Evolutionary conservation across 257 asterid species (phyloP), one percentile per base, ranked within the genome.

Genomic region (Gynochthodes officinalis): DNA sequence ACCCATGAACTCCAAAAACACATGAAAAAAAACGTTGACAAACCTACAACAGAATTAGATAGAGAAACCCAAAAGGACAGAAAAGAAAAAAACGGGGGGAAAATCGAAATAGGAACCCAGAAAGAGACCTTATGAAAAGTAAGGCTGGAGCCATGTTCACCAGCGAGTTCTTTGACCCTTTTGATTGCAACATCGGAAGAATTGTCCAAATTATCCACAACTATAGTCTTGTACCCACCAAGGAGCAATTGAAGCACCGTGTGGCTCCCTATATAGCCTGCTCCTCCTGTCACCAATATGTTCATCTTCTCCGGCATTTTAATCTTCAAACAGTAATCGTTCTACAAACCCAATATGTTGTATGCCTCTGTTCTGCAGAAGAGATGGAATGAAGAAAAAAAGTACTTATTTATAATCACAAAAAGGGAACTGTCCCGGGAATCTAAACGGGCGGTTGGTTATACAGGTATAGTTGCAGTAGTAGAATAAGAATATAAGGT

Each of bases 181-280:
- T 80, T 77, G 63, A 90, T 63, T 32, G 99, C 86, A 78, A 82
- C 64, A 72, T 82, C 85, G 15, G 96, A 87, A n/a, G 99, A 83
- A 82, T 95, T 95, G 70, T 92, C 96, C 88, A 95, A 78, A 84
- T 92, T 95, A 69, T 95, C 99, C 9, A 92, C 90, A 77, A 92
- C 88, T 11, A 89, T 93, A 10, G 84, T 82, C 81, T 79, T 87
- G 82, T 86, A 86, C 3, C 98, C 98, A 37, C 89, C 92, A 60
- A 84, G 73, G 64, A 95, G 72, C 78, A 95, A 74, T 82, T 92
- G 98, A 73, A 95, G 84, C 76, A 92, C 99, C 8, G 99, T 89
- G 80, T 88, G 91, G 37, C 86, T 88, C 72, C 95, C 95, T 46
- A 88, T 83, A 65, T 86, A 88, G 7, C 95, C 95, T 10, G 95